These are phyloP conservation scores for Candida chauliodis DNA, from an alignment of 805 yeast species.

Conservation along the genomic window DNA sequence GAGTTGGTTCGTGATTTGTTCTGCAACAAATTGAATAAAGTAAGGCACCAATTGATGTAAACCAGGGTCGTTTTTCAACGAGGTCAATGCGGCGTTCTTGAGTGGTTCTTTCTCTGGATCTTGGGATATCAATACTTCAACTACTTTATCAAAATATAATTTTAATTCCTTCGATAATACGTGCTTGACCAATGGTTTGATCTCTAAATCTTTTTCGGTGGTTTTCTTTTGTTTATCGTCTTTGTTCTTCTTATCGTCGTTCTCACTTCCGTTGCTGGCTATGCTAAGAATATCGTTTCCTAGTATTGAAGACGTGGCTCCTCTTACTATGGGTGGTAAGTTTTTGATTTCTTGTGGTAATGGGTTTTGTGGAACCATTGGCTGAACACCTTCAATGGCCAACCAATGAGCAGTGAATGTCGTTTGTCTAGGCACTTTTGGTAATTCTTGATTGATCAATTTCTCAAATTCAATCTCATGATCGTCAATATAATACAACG, in stretches of 20 bases:
- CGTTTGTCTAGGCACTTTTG: slow-evolving; percentile 89
- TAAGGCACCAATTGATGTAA: slow-evolving; percentile 95
- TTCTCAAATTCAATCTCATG: slow-evolving; percentile 92
- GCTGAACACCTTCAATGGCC: slow-evolving; percentile 98
- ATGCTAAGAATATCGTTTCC: slow-evolving; percentile 38
- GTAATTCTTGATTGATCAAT: slow-evolving; percentile 87
- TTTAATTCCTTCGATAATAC: slow-evolving; percentile 92
- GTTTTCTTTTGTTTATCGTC: slow-evolving; percentile 19
- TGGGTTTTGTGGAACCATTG: slow-evolving; percentile 96
- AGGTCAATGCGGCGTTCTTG: slow-evolving; percentile 76
- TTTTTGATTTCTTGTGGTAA: slow-evolving; percentile 71
- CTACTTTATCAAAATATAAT: slow-evolving; percentile 86
- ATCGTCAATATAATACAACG: slow-evolving; percentile 88
- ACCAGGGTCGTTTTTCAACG: slow-evolving; percentile 90
- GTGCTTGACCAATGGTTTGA: slow-evolving; percentile 91
- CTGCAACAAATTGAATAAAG: slow-evolving; percentile 93
- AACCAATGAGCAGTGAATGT: slow-evolving; percentile 96
- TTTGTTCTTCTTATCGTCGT: slow-evolving; percentile 11
- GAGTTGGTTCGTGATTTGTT: slow-evolving; percentile 85
- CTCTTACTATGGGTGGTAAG: slow-evolving; percentile 75
- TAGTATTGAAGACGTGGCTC: slow-evolving; percentile 59
- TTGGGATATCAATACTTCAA: slow-evolving; percentile 66
- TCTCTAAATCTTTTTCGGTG: slow-evolving; percentile 48
- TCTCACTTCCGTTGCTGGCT: slow-evolving; percentile 13
- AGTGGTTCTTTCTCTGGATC: slow-evolving; percentile 54